A percentile compares a stretch with the other conserved stretches of the same genome.
Conservation (phyloP, 345 rosid species). For the Noccaea bulbosa region DNA sequence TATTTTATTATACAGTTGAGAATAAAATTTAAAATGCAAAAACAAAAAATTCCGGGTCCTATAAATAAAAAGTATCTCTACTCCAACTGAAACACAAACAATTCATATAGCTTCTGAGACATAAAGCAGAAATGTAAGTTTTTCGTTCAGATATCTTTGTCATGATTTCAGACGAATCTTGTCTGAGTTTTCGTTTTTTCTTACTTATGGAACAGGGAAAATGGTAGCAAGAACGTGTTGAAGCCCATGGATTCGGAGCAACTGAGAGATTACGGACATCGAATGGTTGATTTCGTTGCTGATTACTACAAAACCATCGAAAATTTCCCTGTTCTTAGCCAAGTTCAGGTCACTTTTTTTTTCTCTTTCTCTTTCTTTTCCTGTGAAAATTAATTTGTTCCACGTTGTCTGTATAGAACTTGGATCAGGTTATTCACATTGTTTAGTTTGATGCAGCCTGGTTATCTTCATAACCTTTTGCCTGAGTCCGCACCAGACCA, state of each 20-base stretch:
- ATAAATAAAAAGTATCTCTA: slow-evolving; percentile 16
- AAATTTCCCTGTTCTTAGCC: slow-evolving; percentile 83
- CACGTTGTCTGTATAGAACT: neutral
- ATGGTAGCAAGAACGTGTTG: slow-evolving; percentile 40
- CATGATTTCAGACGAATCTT: neutral
- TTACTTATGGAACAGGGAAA: slow-evolving; percentile 22
- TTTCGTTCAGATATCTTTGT: neutral
- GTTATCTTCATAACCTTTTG: slow-evolving; percentile 69
- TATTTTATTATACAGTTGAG: too few species aligned
- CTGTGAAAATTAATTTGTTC: neutral
- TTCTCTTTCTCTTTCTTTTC: neutral
- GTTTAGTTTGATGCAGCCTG: slow-evolving; percentile 65
- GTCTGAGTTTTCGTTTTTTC: neutral
- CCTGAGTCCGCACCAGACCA: slow-evolving; percentile 79
- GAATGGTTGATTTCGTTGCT: slow-evolving; percentile 93
- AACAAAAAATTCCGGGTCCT: neutral
- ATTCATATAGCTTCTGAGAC: neutral
- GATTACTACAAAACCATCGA: slow-evolving; percentile 84
- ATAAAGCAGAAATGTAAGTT: slow-evolving; percentile 37
- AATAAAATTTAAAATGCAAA: slow-evolving; percentile 4
- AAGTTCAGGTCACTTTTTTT: slow-evolving; percentile 61
- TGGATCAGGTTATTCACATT: neutral
- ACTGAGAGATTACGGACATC: slow-evolving; percentile 69
- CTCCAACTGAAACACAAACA: slow-evolving; percentile 8
- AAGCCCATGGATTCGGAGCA: slow-evolving; percentile 80